Evolutionary conservation across 768 basidiomycete genomes (phyloP).

Genomic region (Obba rivulosa): DNA sequence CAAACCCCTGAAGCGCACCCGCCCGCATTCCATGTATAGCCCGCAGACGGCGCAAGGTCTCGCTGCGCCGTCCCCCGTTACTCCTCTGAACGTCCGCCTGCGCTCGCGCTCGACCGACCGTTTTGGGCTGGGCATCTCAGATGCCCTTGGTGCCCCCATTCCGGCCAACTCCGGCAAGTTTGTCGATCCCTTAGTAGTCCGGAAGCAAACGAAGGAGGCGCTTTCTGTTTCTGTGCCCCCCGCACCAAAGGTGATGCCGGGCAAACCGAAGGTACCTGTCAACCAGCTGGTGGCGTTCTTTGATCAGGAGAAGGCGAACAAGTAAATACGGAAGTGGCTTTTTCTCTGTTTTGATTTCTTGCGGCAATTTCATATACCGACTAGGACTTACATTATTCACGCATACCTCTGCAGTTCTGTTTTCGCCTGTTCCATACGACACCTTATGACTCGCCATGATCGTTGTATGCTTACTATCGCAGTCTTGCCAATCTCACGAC

Average conservation of each 20-base stretch:
- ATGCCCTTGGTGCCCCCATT: constrained; percentile 11
- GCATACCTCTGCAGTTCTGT: no score
- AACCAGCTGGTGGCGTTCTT: constrained; percentile 84
- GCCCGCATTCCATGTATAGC: constrained; percentile 58
- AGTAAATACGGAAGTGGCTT: neutral
- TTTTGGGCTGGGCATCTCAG: constrained; percentile 15
- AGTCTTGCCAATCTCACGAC: neutral
- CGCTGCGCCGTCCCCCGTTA: constrained; percentile 21
- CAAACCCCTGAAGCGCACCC: constrained; percentile 27
- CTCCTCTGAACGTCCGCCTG: constrained; percentile 26
- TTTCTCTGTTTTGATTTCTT: neutral
- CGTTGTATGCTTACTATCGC: neutral
- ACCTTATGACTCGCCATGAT: no score
- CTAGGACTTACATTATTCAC: no score
- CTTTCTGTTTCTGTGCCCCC: constrained; percentile 33
- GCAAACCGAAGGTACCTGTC: constrained; percentile 62
- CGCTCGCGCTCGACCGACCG: constrained; percentile 34
- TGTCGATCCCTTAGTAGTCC: constrained; percentile 69
- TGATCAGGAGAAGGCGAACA: constrained; percentile 33
- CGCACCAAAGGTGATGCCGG: constrained; percentile 35
- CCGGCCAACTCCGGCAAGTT: constrained; percentile 44
- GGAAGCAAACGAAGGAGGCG: constrained; percentile 55
- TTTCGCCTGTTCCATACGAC: no score
- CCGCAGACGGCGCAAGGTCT: constrained; percentile 17
- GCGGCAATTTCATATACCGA: neutral